Evolutionary conservation across 345 rosid species (phyloP).

Genomic region (Garcia nutans): DNA sequence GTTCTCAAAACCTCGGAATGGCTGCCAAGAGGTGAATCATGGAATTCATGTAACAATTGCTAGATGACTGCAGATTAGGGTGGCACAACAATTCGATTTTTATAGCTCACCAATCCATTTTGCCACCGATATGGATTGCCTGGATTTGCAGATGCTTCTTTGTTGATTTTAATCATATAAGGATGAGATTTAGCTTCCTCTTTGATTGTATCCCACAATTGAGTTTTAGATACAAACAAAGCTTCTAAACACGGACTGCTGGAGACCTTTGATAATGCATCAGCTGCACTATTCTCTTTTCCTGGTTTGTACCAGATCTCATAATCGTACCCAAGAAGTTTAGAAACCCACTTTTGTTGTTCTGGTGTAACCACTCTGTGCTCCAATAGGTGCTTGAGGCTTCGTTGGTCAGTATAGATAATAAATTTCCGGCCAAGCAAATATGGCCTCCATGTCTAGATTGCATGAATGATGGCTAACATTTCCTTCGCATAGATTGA

Average conservation of each 20-base stretch:
- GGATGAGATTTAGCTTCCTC: not conserved
- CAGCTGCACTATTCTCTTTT: too few relatives aligned
- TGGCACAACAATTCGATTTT: too few relatives aligned
- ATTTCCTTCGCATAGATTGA: too few relatives aligned
- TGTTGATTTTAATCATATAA: not conserved
- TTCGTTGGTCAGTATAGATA: too few relatives aligned
- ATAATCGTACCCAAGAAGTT: not conserved
- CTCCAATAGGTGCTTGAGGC: not conserved
- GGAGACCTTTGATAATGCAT: not conserved
- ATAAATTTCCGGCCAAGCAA: too few relatives aligned
- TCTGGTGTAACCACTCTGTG: not conserved
- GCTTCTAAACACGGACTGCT: too few relatives aligned
- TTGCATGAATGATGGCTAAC: too few relatives aligned
- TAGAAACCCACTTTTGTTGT: not conserved
- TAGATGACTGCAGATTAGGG: too few relatives aligned
- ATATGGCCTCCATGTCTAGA: too few relatives aligned
- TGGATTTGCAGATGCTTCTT: not conserved
- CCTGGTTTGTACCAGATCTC: not conserved
- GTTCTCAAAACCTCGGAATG: not conserved
- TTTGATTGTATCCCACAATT: conserved; percentile 4
- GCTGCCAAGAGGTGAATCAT: not conserved
- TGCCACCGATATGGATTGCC: not conserved
- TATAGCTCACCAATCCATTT: not conserved
- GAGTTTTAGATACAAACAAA: not conserved
- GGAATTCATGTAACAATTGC: not conserved